phyloP scores from a whole-genome alignment of 2,329 filamentous ascomycete species.

The Cladosporium sp. region DNA sequence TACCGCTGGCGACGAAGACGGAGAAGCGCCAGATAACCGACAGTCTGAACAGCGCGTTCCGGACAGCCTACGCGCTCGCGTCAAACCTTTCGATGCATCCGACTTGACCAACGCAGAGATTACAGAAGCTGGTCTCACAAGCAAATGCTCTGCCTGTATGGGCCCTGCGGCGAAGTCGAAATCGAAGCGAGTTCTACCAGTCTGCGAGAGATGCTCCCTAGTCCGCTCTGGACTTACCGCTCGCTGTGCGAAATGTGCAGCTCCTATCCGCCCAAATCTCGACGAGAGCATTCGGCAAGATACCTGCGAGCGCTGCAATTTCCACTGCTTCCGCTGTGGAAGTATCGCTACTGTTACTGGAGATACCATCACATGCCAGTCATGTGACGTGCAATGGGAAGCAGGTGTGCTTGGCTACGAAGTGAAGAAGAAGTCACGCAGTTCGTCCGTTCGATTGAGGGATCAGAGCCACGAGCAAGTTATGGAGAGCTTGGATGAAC shows the following conservation, averaged over 20 bases:
- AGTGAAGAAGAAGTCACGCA: constrained; percentile 2
- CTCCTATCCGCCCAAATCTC: constrained; percentile 27
- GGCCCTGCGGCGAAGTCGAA: constrained; percentile 31
- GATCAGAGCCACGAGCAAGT: not conserved
- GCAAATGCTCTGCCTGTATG: constrained; percentile 40
- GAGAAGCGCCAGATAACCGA: constrained; percentile 42
- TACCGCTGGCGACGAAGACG: constrained; percentile 39
- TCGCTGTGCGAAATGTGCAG: constrained; percentile 24
- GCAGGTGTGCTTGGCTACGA: constrained; percentile 45
- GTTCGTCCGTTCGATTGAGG: not conserved
- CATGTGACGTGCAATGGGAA: constrained; percentile 41
- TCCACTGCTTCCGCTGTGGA: constrained; percentile 47
- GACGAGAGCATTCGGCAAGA: constrained; percentile 2
- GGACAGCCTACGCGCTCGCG: constrained; percentile 35
- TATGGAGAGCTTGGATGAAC: constrained; percentile 17
- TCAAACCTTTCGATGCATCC: constrained; percentile 16
- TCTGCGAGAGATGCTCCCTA: constrained; percentile 23
- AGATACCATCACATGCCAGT: constrained; percentile 34
- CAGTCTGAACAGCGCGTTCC: constrained; percentile 47
- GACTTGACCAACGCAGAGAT: constrained; percentile 24
- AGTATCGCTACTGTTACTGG: constrained; percentile 27
- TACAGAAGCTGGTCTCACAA: constrained; percentile 32
- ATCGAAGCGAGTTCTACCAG: not conserved
- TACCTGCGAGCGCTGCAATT: constrained; percentile 46
- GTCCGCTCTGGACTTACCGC: constrained; percentile 19